Evolutionary conservation across 768 basidiomycete species (phyloP).

Genomic region (Hypholoma sublateritium): DNA sequence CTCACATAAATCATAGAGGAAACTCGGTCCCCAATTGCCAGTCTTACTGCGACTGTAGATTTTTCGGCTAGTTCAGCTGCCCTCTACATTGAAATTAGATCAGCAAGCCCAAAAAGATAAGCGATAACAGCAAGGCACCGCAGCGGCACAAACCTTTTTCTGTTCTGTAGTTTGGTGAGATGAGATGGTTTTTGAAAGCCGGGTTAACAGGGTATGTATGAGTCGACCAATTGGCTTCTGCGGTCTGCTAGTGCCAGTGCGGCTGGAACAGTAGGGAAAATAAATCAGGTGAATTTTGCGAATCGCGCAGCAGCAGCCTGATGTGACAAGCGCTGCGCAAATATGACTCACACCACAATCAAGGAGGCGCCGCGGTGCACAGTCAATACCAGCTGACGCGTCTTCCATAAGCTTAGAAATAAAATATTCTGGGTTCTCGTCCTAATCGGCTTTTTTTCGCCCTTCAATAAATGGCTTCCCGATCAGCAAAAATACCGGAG

Average conservation of each 20-base stretch:
- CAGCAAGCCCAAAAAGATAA: too few relatives aligned
- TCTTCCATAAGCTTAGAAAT: constrained; percentile 13
- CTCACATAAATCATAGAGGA: constrained; percentile 30
- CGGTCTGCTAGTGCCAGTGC: neutral
- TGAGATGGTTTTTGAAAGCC: neutral
- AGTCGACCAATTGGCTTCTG: constrained; percentile 3
- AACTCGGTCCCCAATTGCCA: constrained; percentile 14
- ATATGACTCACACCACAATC: constrained; percentile 21
- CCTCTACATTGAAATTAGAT: neutral
- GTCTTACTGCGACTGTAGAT: neutral
- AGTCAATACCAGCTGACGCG: constrained; percentile 22
- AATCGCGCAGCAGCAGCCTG: neutral
- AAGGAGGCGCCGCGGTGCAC: constrained; percentile 21
- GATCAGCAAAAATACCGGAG: neutral
- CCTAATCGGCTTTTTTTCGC: neutral
- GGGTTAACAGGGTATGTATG: neutral
- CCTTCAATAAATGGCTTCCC: neutral
- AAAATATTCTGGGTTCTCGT: neutral
- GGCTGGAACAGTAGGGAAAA: neutral
- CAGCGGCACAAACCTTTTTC: constrained; percentile 9
- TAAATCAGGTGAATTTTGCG: neutral
- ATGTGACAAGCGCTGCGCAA: neutral
- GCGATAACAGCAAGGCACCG: too few relatives aligned
- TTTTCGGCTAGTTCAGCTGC: neutral
- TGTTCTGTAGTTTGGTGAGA: constrained; percentile 8